Evolutionary conservation across 441 rosid genomes (phyloP).

Genomic region (Flueggea neowawraea): DNA sequence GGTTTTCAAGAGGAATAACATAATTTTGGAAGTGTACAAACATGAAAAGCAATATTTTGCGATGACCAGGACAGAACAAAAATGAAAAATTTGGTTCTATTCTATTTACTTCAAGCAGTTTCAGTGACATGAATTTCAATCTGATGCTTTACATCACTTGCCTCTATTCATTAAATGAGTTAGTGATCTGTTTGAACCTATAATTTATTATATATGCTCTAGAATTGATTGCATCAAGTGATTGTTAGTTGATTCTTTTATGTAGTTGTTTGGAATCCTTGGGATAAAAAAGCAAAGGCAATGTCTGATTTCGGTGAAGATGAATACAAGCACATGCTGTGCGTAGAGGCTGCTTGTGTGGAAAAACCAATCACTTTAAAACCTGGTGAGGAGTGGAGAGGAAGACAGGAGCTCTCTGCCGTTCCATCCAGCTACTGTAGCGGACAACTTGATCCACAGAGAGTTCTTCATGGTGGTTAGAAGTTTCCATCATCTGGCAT

Average conservation of each 20-base stretch:
- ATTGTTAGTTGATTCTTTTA: slow-evolving; percentile 4
- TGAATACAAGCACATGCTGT: slow-evolving; percentile 88
- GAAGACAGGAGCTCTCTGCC: slow-evolving; percentile 84
- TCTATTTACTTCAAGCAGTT: no score
- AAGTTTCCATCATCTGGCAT: not conserved
- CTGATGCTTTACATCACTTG: no score
- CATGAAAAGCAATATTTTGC: no score
- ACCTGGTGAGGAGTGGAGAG: slow-evolving; percentile 97
- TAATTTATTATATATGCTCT: no score
- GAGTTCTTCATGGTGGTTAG: slow-evolving; percentile 43
- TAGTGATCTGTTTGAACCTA: no score
- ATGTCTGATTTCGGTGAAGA: slow-evolving; percentile 89
- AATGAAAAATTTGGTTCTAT: no score
- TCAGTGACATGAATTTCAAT: no score
- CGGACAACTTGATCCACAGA: slow-evolving; percentile 87
- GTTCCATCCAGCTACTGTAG: slow-evolving; percentile 95
- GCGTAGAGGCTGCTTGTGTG: slow-evolving; percentile 86
- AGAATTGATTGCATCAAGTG: slow-evolving; percentile 4
- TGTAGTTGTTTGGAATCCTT: slow-evolving; percentile 98
- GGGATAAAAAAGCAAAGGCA: slow-evolving; percentile 90
- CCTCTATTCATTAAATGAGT: no score
- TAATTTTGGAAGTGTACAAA: no score
- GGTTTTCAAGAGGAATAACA: no score
- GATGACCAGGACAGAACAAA: no score
- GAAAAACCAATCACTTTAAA: slow-evolving; percentile 83